phyloP scores from a whole-genome alignment of 768 basidiomycete genomes.

The Psilocybe azurescens region DNA sequence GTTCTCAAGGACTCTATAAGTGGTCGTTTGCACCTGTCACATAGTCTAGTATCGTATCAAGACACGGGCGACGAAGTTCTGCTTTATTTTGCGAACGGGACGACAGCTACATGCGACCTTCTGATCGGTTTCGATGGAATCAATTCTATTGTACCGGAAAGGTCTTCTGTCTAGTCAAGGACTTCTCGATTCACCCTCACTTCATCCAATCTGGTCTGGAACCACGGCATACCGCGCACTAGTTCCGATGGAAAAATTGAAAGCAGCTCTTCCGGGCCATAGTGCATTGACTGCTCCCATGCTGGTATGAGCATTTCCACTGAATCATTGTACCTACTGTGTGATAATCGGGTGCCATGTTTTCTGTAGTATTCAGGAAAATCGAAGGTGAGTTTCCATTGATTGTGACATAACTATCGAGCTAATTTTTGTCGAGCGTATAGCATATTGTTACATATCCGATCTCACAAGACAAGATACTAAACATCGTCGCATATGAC shows the following conservation, averaged over 20 bases:
- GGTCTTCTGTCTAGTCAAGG: slow-evolving; percentile 20
- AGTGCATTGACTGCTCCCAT: slow-evolving; percentile 27
- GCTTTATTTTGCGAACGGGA: slow-evolving; percentile 43
- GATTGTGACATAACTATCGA: slow-evolving; percentile 27
- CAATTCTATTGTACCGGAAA: slow-evolving; percentile 35
- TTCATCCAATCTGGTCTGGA: slow-evolving; percentile 42
- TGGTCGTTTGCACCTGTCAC: slow-evolving; percentile 38
- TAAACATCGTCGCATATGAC: slow-evolving; percentile 55
- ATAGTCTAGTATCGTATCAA: slow-evolving; percentile 38
- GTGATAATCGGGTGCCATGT: not conserved
- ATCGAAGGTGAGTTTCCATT: slow-evolving; percentile 50
- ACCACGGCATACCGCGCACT: slow-evolving; percentile 41
- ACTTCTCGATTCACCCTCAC: slow-evolving; percentile 17
- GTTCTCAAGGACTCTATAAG: slow-evolving; percentile 34
- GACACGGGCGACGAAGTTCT: slow-evolving; percentile 28
- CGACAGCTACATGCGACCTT: slow-evolving; percentile 39
- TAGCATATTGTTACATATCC: slow-evolving; percentile 59
- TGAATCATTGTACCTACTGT: not conserved
- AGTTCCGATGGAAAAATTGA: slow-evolving; percentile 32
- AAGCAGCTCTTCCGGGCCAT: slow-evolving; percentile 35
- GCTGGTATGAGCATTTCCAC: slow-evolving; percentile 24
- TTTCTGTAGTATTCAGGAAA: slow-evolving; percentile 35
- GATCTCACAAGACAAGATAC: slow-evolving; percentile 49
- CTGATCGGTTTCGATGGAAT: slow-evolving; percentile 51
- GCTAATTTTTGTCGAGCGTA: not conserved